Conservation (phyloP, 179 eudicot genomes). For the Gypsophila paniculata region DNA sequence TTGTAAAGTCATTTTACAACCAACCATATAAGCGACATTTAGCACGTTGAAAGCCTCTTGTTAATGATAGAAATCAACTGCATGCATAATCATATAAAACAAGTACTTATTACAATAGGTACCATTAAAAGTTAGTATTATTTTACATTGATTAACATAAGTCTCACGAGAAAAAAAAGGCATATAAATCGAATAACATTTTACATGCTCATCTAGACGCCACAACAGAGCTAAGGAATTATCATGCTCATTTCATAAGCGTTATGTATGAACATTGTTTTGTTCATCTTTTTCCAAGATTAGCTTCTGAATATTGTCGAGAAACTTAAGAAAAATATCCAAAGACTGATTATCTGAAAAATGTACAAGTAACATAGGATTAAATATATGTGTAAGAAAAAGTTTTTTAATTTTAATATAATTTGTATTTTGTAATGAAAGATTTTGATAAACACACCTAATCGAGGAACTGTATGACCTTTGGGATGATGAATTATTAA, state of each 20-base stretch:
- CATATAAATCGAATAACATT: neutral
- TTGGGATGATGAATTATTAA: slow-evolving; percentile 63
- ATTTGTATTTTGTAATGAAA: too few relatives aligned
- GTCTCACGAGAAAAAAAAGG: neutral
- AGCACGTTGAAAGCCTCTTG: too few relatives aligned
- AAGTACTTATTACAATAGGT: neutral
- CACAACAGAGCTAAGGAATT: neutral
- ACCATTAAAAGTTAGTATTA: too few relatives aligned
- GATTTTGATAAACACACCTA: slow-evolving; percentile 31
- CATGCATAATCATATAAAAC: neutral
- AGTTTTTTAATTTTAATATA: too few relatives aligned
- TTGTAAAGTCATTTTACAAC: too few relatives aligned
- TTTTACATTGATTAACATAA: neutral
- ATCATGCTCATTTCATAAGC: neutral
- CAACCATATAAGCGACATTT: too few relatives aligned
- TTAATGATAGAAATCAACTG: slow-evolving; percentile 18
- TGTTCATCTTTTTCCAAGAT: slow-evolving; percentile 19
- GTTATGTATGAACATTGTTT: neutral
- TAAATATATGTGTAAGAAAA: neutral
- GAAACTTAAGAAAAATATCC: slow-evolving; percentile 42
- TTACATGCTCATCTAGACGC: neutral
- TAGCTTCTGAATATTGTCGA: slow-evolving; percentile 50
- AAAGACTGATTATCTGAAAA: slow-evolving; percentile 56
- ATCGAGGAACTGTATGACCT: slow-evolving; percentile 68
- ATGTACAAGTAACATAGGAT: neutral